Evolutionary conservation across 169 alveolate genomes (phyloP).

Genomic region (Plasmodium fragile): DNA sequence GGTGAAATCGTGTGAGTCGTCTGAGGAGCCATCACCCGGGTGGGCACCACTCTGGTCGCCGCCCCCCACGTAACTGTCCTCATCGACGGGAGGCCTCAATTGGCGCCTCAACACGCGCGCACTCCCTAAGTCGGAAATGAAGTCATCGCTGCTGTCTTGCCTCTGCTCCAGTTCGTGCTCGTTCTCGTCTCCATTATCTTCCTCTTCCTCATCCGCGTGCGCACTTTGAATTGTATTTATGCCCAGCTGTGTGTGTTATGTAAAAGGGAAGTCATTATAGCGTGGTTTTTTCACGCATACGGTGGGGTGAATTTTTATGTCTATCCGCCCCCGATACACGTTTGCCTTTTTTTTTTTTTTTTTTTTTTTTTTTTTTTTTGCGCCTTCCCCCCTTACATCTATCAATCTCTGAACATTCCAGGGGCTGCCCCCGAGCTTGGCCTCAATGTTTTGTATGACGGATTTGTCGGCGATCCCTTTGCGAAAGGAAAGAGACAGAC

Average conservation of each 20-base stretch:
- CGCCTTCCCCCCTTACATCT: constrained; percentile 23
- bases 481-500: neutral
- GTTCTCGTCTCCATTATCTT: neutral
- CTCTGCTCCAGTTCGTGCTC: constrained; percentile 44
- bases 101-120: neutral
- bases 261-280: neutral
- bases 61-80: neutral
- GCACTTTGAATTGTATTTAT: constrained; percentile 21
- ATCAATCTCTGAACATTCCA: constrained; percentile 60
- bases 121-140: constrained; percentile 42
- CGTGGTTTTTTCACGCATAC: neutral
- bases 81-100: neutral
- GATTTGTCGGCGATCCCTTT: constrained; percentile 50
- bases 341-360: neutral
- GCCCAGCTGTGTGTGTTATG: constrained; percentile 25
- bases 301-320: neutral
- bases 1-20: neutral
- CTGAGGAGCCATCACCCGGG: neutral
- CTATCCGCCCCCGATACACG: neutral
- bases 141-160: constrained; percentile 54
- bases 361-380: constrained; percentile 7
- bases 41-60: neutral
- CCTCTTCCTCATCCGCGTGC: neutral
- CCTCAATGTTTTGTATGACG: constrained; percentile 35
- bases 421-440: constrained; percentile 55